phyloP scores from a whole-genome alignment of 2,329 filamentous ascomycete genomes.

The Graphium sp. region DNA sequence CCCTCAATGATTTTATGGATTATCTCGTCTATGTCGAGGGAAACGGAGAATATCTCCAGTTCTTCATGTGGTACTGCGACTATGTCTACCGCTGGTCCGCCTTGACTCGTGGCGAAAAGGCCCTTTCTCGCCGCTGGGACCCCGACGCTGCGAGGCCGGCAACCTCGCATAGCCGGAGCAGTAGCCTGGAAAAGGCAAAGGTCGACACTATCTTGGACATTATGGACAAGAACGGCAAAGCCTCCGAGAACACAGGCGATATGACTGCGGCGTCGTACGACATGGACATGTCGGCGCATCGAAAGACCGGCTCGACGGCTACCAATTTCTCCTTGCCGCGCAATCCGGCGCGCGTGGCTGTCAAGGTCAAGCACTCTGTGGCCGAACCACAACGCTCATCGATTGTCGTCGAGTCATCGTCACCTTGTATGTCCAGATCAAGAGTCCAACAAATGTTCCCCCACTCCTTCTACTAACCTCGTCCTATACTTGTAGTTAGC shows the following conservation, averaged over 20 bases:
- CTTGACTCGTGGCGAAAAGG: constrained; percentile 23
- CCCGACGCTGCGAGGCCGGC: constrained; percentile 4
- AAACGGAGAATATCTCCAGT: constrained; percentile 67
- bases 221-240: constrained; percentile 3
- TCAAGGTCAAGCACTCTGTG: no score
- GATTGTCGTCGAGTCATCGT: no score
- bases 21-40: constrained; percentile 69
- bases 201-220: constrained; percentile 5
- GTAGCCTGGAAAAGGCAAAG: constrained; percentile 6
- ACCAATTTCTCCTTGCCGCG: constrained; percentile 4
- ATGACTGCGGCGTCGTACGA: constrained; percentile 1
- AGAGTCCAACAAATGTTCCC: no score
- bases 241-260: background rate
- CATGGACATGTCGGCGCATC: no score
- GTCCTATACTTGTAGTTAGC: constrained; percentile 50
- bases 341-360: constrained; percentile 4
- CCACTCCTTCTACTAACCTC: no score
- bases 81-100: constrained; percentile 31
- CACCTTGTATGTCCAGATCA: no score
- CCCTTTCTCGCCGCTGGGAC: constrained; percentile 51
- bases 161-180: constrained; percentile 3
- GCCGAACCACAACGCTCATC: no score
- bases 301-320: background rate
- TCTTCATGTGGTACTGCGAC: constrained; percentile 53
- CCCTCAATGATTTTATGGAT: constrained; percentile 56